Conservation (phyloP, 768 basidiomycete species). For the Lactifluus subvellereus region DNA sequence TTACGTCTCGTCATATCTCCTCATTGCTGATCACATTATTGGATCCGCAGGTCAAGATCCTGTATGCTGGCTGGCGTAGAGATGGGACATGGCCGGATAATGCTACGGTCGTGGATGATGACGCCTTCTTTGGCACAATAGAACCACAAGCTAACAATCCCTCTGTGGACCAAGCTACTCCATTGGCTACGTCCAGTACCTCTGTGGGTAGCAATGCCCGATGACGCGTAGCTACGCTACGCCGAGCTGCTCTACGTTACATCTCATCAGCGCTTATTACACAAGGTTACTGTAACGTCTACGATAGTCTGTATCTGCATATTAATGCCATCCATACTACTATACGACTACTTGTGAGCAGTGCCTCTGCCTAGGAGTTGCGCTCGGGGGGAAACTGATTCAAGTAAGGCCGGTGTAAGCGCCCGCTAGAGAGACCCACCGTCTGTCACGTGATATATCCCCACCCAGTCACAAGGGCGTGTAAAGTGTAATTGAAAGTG, state of each 20-base stretch:
- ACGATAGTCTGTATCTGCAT: not conserved
- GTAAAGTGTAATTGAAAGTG: no score
- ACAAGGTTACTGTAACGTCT: not conserved
- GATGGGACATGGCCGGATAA: conserved; percentile 74
- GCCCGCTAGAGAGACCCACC: no score
- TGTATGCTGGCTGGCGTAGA: conserved; percentile 69
- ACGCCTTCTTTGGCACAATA: conserved; percentile 20
- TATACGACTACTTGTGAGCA: no score
- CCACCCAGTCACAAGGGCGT: no score
- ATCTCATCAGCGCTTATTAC: not conserved
- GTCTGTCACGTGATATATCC: not conserved
- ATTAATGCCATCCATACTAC: not conserved
- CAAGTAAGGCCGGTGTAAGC: no score
- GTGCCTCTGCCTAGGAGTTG: no score
- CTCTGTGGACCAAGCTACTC: not conserved
- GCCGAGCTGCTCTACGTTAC: not conserved
- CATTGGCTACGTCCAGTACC: not conserved
- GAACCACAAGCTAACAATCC: not conserved
- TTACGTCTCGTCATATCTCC: conserved; percentile 4
- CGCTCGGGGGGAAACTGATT: not conserved
- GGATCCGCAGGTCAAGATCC: conserved; percentile 54
- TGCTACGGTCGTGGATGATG: conserved; percentile 27
- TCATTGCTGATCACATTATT: conserved; percentile 23
- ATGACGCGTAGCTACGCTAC: not conserved
- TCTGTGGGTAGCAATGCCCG: not conserved